phyloP scores from a whole-genome alignment of 139 green algal genomes.

The Chlamydomonas sp. region DNA sequence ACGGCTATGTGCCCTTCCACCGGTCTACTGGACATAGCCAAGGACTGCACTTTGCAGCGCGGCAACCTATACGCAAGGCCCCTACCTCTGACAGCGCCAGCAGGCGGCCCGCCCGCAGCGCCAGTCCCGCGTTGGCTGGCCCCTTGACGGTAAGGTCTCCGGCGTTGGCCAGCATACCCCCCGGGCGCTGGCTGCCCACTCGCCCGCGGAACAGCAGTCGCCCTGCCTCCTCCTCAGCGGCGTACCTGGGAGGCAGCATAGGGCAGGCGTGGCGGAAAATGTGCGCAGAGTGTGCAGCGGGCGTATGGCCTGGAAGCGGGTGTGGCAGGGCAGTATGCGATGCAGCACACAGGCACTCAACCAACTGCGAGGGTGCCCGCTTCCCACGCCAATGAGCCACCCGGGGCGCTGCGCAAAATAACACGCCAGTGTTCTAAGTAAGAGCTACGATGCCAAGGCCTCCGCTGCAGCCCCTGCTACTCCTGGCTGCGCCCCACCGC shows the following conservation, averaged over 20 bases:
- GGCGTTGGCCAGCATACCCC: conserved; percentile 36
- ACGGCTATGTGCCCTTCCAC: no score
- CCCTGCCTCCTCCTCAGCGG: conserved; percentile 34
- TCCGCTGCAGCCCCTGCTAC: not conserved
- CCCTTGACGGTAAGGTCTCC: conserved; percentile 57
- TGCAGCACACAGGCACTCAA: no score
- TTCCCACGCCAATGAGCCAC: no score
- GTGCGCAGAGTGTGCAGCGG: not conserved
- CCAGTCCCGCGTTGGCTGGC: conserved; percentile 57
- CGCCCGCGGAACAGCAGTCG: conserved; percentile 60
- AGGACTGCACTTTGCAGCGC: no score
- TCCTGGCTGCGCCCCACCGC: not conserved
- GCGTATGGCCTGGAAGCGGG: not conserved
- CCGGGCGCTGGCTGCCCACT: conserved; percentile 50
- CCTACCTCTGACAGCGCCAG: conserved; percentile 57
- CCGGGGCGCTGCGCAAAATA: no score
- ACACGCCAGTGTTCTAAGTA: no score
- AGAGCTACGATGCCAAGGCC: not conserved
- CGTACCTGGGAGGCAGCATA: conserved; percentile 29
- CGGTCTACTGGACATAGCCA: no score
- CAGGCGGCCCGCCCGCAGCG: conserved; percentile 50
- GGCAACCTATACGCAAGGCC: not conserved
- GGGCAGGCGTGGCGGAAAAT: not conserved
- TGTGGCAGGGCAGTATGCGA: no score
- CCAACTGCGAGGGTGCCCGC: no score